phyloP scores from a whole-genome alignment of 2,329 filamentous ascomycete species.

The Colletotrichum orbiculare region DNA sequence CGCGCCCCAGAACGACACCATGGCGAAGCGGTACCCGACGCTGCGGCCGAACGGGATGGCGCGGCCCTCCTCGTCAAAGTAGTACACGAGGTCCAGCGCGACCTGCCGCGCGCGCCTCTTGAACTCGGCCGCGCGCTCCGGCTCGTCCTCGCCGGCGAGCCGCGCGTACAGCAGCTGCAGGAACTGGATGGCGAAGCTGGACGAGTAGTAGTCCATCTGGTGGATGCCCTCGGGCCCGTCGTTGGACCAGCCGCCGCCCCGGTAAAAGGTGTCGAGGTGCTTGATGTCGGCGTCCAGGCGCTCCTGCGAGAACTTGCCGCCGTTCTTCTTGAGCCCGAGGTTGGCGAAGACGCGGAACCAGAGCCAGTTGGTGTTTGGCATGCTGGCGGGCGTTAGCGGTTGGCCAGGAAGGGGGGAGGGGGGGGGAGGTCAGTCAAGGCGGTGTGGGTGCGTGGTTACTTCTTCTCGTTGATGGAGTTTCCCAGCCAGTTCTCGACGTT shows the following conservation, averaged over 20 bases:
- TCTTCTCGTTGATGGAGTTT: constrained; percentile 81
- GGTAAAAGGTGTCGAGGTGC: constrained; percentile 83
- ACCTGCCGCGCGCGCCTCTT: constrained; percentile 73
- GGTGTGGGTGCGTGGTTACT: constrained; percentile 52
- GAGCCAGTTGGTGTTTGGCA: constrained; percentile 76
- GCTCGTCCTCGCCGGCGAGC: constrained; percentile 74
- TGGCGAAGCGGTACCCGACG: constrained; percentile 85
- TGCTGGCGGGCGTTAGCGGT: constrained; percentile 58
- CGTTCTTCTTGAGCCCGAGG: constrained; percentile 79
- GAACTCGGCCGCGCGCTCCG: constrained; percentile 74
- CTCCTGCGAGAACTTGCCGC: constrained; percentile 75
- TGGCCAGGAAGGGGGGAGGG: constrained; percentile 25
- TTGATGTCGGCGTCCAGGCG: constrained; percentile 80
- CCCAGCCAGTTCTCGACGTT: constrained; percentile 80
- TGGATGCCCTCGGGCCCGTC: constrained; percentile 83
- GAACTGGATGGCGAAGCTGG: constrained; percentile 85
- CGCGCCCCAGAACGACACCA: constrained; percentile 86
- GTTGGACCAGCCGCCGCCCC: constrained; percentile 85
- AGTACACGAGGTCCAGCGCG: constrained; percentile 79
- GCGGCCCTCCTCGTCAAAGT: constrained; percentile 78
- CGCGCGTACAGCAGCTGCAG: constrained; percentile 82
- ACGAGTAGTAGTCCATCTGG: constrained; percentile 89
- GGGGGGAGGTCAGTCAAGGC: constrained; percentile 25
- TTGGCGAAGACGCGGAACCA: constrained; percentile 91
- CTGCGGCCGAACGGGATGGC: constrained; percentile 82